Base-by-base conservation (phyloP, 441 rosid genomes). In the Lepidium campestre region DNA sequence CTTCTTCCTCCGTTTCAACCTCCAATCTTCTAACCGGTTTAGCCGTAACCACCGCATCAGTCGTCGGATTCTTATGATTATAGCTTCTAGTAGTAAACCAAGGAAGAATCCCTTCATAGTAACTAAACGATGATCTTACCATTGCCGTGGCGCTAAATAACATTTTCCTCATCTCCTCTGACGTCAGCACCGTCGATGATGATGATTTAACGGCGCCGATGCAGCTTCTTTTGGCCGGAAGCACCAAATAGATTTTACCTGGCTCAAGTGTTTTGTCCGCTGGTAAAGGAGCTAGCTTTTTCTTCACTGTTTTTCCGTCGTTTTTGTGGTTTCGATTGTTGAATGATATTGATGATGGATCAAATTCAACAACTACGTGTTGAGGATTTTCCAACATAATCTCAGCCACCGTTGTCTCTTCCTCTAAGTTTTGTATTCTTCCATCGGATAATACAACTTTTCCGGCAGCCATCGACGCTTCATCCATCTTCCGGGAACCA, bases 361-460 rank as follows among this genome's bases (percentile, higher is more conserved):
- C 72, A 65, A 87, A 85, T 52, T 87, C 96, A 44, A 88, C 95
- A 15, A 89, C 96, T 10, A 86, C 88, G 8, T 92, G 88, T 23
- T 81, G 85, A 0, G 96, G 96, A 71, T 89, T 75, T 19, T 89
- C 98, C 1, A 92, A 68, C 96, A 92, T 92, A 2, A 92, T 81
- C 83, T 92, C 96, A 0, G 96, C 96, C 14, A 67, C 96, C 0
- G 96, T 92, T 3, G 83, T 31, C 0, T 85, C 74, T 12, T 72
- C 73, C 57, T 75, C 80, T 6, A 85, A 77, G 72, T 71, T 85
- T 14, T 76, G 81, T 14, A 92, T 81, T 2, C 82, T 73, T 61
- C 98, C 98, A 35, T 89, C 89, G 14, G 79, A 74, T 19, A 92
- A 75, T 23, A 89, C 76, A 32, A 92, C 89, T 71, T 81, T 91